Base-by-base conservation (phyloP, 2,329 filamentous ascomycete genomes). In the Aspergillus tamarii region DNA sequence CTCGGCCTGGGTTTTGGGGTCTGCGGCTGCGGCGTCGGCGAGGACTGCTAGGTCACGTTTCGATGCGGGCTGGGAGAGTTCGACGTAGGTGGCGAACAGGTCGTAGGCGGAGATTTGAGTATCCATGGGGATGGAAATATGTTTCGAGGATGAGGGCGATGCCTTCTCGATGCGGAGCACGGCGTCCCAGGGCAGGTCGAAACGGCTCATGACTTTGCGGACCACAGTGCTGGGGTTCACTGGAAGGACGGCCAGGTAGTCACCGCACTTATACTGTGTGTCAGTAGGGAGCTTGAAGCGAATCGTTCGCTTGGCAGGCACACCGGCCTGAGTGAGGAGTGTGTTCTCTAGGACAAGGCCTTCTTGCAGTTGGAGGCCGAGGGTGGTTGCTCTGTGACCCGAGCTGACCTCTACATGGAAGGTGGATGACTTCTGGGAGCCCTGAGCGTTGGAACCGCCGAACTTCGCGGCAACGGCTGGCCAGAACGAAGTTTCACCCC, bases 211-310 rank as follows among this genome's bases (percentile, higher is more conserved):
- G 0, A 86, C 89, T 10, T 90, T 84, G 6, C 84, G 82, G 3
- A 94, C 85, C 10, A 82, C 87, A 34, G 83, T 78, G 55, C 83
- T 83, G 1, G 88, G 87, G 73, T 94, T 94, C 32, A 91, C 78
- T 0, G 91, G 91, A 1, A 93, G 80, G 3, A 93, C 82, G 0
- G 90, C 89, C 0, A 94, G 84, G 73, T 95, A 94, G 72, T 94
- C 91, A 16, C 91, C 92, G 2, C 89, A 85, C 46, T 85, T 84
- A 77, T 94, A 94, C 0, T 83, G 84, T 81, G 87, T 83, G 58
- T 84, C 86, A 0, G 83, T 84, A 0, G 91, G 91, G 1, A 94
- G 82, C 64, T 87, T 85, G 39, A 93, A 87, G 66, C 88, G 87
- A 26, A 92, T 85, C 65, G 89, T 84, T 28, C 86, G 85, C 80